Conservation (phyloP, 2,329 filamentous ascomycete species). For the Fusarium buharicum region DNA sequence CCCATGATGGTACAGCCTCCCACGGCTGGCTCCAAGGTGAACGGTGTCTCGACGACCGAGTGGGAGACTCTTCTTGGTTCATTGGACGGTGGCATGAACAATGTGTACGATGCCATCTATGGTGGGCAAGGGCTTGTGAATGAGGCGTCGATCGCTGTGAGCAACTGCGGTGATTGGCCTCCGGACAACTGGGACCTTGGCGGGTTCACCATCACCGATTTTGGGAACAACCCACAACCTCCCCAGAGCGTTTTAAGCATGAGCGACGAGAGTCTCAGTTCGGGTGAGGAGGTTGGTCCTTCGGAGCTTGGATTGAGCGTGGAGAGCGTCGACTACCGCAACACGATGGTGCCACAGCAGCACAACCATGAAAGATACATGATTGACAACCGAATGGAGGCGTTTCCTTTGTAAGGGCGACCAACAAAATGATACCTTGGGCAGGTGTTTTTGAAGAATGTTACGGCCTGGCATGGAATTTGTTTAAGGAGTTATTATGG, state of each 20-base stretch:
- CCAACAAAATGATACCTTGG: constrained; percentile 36
- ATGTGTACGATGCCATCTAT: constrained; percentile 87
- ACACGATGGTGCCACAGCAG: constrained; percentile 42
- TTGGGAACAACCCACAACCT: constrained; percentile 54
- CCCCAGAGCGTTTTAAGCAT: constrained; percentile 66
- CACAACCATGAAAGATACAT: constrained; percentile 40
- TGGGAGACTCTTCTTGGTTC: constrained; percentile 86
- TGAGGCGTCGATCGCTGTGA: constrained; percentile 57
- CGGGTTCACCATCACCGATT: constrained; percentile 62
- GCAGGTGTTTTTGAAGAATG: constrained; percentile 25
- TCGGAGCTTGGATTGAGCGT: constrained; percentile 59
- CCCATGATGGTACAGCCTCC: constrained; percentile 45
- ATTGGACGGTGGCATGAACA: constrained; percentile 81
- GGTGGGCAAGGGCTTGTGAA: constrained; percentile 68
- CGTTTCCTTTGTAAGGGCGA: constrained; percentile 38
- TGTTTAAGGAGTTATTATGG: constrained; percentile 24
- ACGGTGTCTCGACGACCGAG: constrained; percentile 70
- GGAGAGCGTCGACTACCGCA: constrained; percentile 49
- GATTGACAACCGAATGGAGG: constrained; percentile 41
- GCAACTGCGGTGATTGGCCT: constrained; percentile 61
- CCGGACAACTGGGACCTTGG: constrained; percentile 67
- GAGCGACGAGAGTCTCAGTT: constrained; percentile 68
- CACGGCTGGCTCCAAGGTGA: constrained; percentile 47
- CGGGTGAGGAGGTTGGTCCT: constrained; percentile 61
- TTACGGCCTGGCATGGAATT: constrained; percentile 14